Base-by-base conservation (phyloP, 805 yeast species). In the Schwanniomyces vanrijiae region DNA sequence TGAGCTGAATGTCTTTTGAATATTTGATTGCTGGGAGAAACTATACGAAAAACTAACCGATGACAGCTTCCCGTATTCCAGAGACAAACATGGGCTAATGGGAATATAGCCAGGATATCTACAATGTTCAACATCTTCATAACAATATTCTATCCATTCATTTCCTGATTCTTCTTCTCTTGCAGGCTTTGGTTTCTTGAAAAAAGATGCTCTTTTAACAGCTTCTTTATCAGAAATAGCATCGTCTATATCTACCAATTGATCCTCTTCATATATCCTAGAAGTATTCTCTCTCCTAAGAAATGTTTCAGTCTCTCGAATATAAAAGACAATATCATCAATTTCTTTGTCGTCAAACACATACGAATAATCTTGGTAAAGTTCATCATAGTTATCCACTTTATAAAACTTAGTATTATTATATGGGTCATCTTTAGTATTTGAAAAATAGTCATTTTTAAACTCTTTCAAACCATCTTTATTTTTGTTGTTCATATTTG, bases 81-180 rank as follows among this genome's bases (percentile, higher is more conserved):
- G 54, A 2, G 59, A 55, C 33, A 53, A 56, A 35, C 60, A 56
- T 1, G 56, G 43, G 26, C 55, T 53, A 10, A 54, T 47, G 13
- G 60, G 60, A 19, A 56, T 49, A 19, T 43, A 55, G 4, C 56
- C 57, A 5, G 50, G 50, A 29, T 50, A 55, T 24, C 21, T 37
- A 28, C 38, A 34, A 1, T 46, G 31, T 18, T 37, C 24, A 18
- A 41, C 40, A 18, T 40, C 45, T 13, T 47, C 47, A 24, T 42
- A 52, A 4, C 34, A 14, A 37, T 48, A 46, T 38, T 53, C 56
- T 18, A 51, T 50, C 56, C 56, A 53, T 20, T 28, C 18, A 28
- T 28, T 28, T 10, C 8, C 24, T n/a, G 19, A 18, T 3, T 40
- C 37, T 10, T 3, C 13, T 11, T 16, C 16, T 21, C 11, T 8